These are phyloP conservation scores for Prototheca stagnorum DNA, from an alignment of 163 green algal genomes.

Conservation along the genomic window DNA sequence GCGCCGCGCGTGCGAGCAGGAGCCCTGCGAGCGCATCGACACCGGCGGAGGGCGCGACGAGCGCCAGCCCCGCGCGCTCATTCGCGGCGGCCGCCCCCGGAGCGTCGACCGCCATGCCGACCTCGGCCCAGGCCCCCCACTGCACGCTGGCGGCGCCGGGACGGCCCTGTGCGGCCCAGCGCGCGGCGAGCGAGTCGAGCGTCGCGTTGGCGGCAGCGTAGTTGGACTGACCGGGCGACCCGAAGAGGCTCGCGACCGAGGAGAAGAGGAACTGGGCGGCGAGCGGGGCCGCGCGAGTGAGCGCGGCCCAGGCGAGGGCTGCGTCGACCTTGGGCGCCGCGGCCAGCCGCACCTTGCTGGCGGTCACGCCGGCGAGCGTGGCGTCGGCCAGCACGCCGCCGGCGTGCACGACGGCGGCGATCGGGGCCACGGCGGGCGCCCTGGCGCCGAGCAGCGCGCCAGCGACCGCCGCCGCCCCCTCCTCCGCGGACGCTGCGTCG, in stretches of 20 bases:
- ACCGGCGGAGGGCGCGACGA: conserved; percentile 29
- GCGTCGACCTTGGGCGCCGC: conserved; percentile 25
- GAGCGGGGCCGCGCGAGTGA: not conserved
- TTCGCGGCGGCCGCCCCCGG: conserved; percentile 36
- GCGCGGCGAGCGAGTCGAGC: conserved; percentile 44
- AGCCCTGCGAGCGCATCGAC: conserved; percentile 35
- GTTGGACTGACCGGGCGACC: conserved; percentile 70
- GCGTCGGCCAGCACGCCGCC: conserved; percentile 59
- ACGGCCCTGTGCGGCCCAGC: not conserved
- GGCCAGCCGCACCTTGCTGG: conserved; percentile 14
- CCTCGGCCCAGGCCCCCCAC: conserved; percentile 75
- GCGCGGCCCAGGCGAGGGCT: not conserved
- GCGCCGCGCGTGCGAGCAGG: conserved; percentile 6
- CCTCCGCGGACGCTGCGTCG: too few species aligned
- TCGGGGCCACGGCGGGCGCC: not conserved
- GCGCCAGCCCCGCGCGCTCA: conserved; percentile 42
- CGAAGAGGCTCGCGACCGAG: conserved; percentile 43
- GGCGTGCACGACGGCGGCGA: conserved; percentile 39
- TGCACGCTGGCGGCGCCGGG: conserved; percentile 44
- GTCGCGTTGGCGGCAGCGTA: conserved; percentile 69
- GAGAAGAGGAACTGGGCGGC: conserved; percentile 31
- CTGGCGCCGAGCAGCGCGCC: not conserved
- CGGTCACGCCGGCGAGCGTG: conserved; percentile 32
- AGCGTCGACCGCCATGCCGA: conserved; percentile 45
- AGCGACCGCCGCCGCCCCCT: conserved; percentile 10